Percentiles rank a stretch among this genome's conserved stretches.
Evolutionary conservation across 768 basidiomycete genomes (phyloP).

Genomic region (Trametes meyenii): DNA sequence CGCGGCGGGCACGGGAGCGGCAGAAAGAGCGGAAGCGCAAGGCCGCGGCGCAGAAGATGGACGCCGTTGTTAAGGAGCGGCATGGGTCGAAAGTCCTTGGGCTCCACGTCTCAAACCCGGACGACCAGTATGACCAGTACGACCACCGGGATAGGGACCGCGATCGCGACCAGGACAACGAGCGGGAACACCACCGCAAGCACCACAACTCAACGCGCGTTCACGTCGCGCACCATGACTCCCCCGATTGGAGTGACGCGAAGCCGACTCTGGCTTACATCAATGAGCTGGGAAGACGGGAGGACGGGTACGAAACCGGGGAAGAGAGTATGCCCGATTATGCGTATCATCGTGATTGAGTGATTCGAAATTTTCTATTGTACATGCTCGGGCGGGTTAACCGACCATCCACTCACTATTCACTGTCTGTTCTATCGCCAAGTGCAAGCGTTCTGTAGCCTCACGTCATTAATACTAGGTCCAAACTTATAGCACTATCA

Average conservation of each 20-base stretch:
- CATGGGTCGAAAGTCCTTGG: conserved; percentile 14
- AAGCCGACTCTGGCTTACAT: not conserved
- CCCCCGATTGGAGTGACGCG: conserved; percentile 5
- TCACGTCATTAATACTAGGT: not conserved
- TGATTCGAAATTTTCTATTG: not conserved
- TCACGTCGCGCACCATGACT: conserved; percentile 12
- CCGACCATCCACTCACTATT: not conserved
- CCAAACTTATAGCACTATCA: not conserved
- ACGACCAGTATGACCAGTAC: conserved; percentile 11
- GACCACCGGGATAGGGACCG: conserved; percentile 2
- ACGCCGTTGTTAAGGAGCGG: conserved; percentile 7
- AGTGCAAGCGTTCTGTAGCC: not conserved
- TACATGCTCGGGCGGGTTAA: not conserved
- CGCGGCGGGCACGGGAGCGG: conserved; percentile 3
- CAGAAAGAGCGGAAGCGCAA: conserved; percentile 3
- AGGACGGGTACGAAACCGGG: conserved; percentile 15
- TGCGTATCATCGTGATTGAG: conserved; percentile 2
- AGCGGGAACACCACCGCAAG: conserved; percentile 9
- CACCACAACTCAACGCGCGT: conserved; percentile 6
- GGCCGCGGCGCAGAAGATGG: not conserved
- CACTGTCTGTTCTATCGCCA: not conserved
- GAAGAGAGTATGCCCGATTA: conserved; percentile 3
- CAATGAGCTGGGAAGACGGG: conserved; percentile 15
- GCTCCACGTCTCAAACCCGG: conserved; percentile 28
- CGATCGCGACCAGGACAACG: not conserved